Conservation (phyloP, 768 basidiomycete genomes). For the Pholiota molesta region DNA sequence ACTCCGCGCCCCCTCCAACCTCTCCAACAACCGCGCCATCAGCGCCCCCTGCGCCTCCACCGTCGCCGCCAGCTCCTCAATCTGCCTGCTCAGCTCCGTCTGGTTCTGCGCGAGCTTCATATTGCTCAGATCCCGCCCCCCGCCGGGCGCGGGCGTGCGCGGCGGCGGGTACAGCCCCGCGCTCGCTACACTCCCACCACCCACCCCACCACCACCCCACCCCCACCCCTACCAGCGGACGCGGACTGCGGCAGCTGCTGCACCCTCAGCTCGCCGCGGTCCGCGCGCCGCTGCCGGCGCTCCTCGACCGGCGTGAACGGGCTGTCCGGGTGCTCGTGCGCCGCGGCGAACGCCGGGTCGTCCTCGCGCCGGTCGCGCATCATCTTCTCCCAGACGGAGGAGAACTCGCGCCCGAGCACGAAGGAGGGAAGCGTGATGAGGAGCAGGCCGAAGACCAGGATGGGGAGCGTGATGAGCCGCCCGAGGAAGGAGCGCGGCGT, state of each 20-base stretch:
- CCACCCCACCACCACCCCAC: not conserved
- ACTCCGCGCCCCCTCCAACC: conserved; percentile 28
- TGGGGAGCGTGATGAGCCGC: conserved; percentile 80
- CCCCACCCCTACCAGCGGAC: not conserved
- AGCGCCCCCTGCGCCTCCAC: conserved; percentile 65
- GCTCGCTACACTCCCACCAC: not conserved
- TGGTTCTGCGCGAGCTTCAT: conserved; percentile 68
- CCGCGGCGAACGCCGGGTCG: not conserved
- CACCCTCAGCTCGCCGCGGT: not conserved
- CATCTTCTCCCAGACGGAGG: conserved; percentile 89
- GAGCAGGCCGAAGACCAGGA: conserved; percentile 85
- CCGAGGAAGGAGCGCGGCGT: conserved; percentile 89
- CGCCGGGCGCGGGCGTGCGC: conserved; percentile 5
- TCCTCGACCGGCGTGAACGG: conserved; percentile 1
- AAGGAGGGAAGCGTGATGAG: conserved; percentile 91
- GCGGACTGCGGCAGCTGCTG: conserved; percentile 6
- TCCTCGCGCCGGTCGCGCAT: conserved; percentile 35
- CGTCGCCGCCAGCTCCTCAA: conserved; percentile 53
- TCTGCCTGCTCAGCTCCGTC: conserved; percentile 66
- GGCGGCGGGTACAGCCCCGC: not conserved
- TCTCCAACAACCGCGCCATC: conserved; percentile 40
- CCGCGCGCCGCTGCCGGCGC: not conserved
- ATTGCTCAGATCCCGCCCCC: conserved; percentile 50
- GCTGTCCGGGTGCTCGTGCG: not conserved
- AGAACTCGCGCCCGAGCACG: conserved; percentile 91